Base-by-base conservation (phyloP, 2,329 filamentous ascomycete genomes). In the Dothidotthia symphoricarpi region DNA sequence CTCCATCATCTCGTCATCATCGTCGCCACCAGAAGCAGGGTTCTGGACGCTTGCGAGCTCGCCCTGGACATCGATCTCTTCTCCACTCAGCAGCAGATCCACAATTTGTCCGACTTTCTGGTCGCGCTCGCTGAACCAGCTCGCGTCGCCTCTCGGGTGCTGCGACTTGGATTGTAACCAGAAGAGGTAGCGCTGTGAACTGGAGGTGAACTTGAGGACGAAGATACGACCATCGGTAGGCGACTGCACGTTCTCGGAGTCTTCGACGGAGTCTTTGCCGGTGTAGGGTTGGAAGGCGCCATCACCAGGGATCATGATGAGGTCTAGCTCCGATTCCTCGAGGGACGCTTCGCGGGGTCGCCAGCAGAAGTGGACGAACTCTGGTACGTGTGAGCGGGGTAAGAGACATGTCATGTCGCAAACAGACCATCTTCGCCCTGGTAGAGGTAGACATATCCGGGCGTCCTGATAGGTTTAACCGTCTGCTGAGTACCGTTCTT, bases 311-410 rank as follows among this genome's bases (percentile, higher is more conserved):
- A 98, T 83, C 87, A 96, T 96, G 57, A 96, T 81, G 25, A 98
- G 79, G 64, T 98, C 90, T 47, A 95, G 72, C 44, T 93, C 85
- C 41, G 90, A 85, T 42, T 86, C 72, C 47, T 85, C 80, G 51
- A 88, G 70, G 15, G 83, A 74, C 41, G 81, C 79, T 52, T 75
- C 78, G 52, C 93, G 85, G 59, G 87, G 83, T 51, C 90, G 85
- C 94, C 94, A 98, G 79, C 90, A 96, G 73, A 98, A 95, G 73
- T 96, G 90, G 45, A 95, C 77, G 44, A 98, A 80, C 35, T 96
- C 86, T 89, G 50, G 28, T 28, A 17, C 12, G 7, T 27, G 32
- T 63, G 22, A 59, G 55, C 32, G 39, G 14, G 28, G 12, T 28
- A 8, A 3, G 16, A 13, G 3, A 11, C 9, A 14, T 5, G 16